These are phyloP conservation scores for Fusarium tanahbumbuense DNA, from an alignment of 2,329 filamentous ascomycete species.

Conservation along the genomic window DNA sequence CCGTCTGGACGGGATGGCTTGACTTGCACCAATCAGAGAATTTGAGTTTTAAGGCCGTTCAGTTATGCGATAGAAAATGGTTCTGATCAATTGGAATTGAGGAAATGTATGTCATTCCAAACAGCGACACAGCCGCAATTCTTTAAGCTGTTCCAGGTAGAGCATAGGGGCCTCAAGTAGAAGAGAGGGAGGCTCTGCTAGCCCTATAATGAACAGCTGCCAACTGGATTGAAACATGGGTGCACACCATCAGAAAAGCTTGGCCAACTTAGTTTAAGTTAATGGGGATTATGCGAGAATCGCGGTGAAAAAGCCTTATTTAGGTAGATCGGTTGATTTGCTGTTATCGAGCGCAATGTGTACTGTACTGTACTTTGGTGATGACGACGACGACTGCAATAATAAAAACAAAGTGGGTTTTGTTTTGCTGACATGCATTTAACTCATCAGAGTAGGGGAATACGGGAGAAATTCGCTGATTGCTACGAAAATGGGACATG, in stretches of 20 bases:
- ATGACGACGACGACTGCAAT: slow-evolving; percentile 31
- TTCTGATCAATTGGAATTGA: not conserved
- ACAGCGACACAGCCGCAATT: slow-evolving; percentile 14
- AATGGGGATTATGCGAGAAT: not conserved
- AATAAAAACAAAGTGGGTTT: slow-evolving; percentile 13
- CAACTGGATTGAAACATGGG: slow-evolving; percentile 8
- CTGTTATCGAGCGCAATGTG: not conserved
- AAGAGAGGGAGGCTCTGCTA: slow-evolving; percentile 31
- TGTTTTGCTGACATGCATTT: slow-evolving; percentile 19
- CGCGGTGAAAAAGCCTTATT: not conserved
- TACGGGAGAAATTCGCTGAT: not conserved
- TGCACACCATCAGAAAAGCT: slow-evolving; percentile 13
- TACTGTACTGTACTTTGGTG: slow-evolving; percentile 1
- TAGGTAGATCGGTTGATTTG: not conserved
- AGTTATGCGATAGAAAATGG: not conserved
- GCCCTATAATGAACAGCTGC: slow-evolving; percentile 5
- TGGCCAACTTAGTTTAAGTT: not conserved
- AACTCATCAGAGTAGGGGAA: not conserved
- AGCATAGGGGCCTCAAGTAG: slow-evolving; percentile 6
- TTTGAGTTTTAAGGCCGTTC: not conserved
- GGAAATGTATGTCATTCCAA: slow-evolving; percentile 13
- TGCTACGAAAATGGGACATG: not conserved
- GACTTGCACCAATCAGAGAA: not conserved
- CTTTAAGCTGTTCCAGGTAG: not conserved
- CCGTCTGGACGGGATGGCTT: not conserved